phyloP scores from a whole-genome alignment of 2,329 filamentous ascomycete genomes.

The Fusarium brachygibbosum region DNA sequence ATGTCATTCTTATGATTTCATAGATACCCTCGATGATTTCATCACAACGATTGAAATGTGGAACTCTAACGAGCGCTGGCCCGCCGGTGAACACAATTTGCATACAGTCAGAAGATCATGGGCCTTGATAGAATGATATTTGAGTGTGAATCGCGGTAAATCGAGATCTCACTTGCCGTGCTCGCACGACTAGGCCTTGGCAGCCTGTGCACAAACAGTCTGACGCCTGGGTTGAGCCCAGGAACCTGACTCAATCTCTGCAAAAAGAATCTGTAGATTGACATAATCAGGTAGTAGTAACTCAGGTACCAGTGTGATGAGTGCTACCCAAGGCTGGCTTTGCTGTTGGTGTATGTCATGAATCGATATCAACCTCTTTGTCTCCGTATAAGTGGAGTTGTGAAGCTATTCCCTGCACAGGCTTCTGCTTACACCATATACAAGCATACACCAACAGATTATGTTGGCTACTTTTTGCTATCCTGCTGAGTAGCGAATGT shows the following conservation, averaged over 20 bases:
- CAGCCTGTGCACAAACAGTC: slow-evolving; percentile 7
- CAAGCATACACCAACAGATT: neutral
- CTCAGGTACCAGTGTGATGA: neutral
- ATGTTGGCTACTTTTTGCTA: neutral
- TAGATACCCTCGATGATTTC: slow-evolving; percentile 45
- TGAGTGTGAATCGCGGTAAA: neutral
- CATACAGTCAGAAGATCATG: slow-evolving; percentile 1
- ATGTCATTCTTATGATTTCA: slow-evolving; percentile 49
- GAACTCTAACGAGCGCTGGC: slow-evolving; percentile 21
- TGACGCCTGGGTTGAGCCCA: neutral
- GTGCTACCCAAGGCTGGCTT: neutral
- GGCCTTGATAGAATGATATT: slow-evolving; percentile 13
- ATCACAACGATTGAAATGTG: slow-evolving; percentile 40
- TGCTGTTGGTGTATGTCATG: neutral
- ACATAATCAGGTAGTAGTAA: neutral
- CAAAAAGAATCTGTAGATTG: neutral
- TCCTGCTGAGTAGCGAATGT: neutral
- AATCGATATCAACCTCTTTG: neutral
- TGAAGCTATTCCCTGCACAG: neutral
- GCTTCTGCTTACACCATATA: neutral
- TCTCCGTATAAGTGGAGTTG: slow-evolving; percentile 1
- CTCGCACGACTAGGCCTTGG: slow-evolving; percentile 16
- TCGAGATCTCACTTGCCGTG: slow-evolving; percentile 26
- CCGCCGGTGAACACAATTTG: slow-evolving; percentile 5
- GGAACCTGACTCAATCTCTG: slow-evolving; percentile 6